Evolutionary conservation across 768 basidiomycete genomes (phyloP), one percentile per base, ranked within the genome.

Genomic region (Rhodotorula babjevae): DNA sequence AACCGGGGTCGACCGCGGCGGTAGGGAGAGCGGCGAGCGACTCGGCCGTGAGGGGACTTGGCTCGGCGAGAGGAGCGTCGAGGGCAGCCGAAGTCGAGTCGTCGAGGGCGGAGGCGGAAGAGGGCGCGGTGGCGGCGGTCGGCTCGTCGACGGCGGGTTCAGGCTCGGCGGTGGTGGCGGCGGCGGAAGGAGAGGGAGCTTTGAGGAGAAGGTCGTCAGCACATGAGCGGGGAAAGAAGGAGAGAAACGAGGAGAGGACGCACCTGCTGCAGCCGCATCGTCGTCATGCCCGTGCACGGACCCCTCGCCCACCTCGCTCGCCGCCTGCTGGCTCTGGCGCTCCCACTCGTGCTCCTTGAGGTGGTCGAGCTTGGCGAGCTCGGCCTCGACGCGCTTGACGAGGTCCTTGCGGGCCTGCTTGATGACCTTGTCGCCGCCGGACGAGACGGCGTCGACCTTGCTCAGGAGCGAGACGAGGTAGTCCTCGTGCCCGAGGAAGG

Each of bases 401-500:
- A 75, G 44, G n/a, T 25, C 65, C 61, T 74, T 74, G 58, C 81
- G 63, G 40, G 53, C 67, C 31, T 42, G 9, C 66, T 62, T 71
- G 62, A 74, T 65, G 5, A 33, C 36, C 44, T 42, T n/a, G 29
- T 74, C 73, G 16, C 73, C 73, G 23, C 60, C 53, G 2, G 69
- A 68, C 49, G 61, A 12, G 27, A 74, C 55, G 2, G 42, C 69
- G 59, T 74, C 73, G 42, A 74, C 61, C 59, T 71, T 52, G 47
- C 57, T 68, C 27, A 74, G 53, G 29, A 74, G 73, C 18, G 18
- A 23, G 47, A 74, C 63, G 65, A 74, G 69, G 27, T 21, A 60
- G 53, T 74, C 69, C 47, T 74, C 73, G 73, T 70, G 58, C 9
- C 52, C 56, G 63, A 70, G 69, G 69, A 74, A 61, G 0, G 62